Base-by-base conservation (phyloP, 2,329 filamentous ascomycete species). In the Paecilomyces niveus region DNA sequence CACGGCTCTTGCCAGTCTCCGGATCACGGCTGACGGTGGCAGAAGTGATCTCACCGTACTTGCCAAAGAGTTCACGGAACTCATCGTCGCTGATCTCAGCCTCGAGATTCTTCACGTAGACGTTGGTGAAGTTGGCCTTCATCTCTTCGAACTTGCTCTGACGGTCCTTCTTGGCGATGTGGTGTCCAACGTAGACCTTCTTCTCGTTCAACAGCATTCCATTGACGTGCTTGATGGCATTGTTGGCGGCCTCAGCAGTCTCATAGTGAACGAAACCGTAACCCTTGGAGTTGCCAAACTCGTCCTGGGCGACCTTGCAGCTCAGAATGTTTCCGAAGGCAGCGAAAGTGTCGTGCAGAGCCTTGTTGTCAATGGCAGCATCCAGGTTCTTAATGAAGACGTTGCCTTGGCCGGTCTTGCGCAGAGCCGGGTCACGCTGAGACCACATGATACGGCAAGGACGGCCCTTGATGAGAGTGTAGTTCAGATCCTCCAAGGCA, bases 371-470 rank as follows among this genome's bases (percentile, higher is more conserved):
- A 72, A 99, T 99, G 70, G 94, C 94, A 67, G 88, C 89, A 78
- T 99, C 94, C 66, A 99, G 84, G 83, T 99, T 99, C 89, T 99
- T 99, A 86, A 99, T 99, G 85, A 99, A 99, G 70, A 99, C 93
- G 75, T 99, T 99, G 77, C 94, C 94, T 81, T 97, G 92, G 67
- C 94, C 94, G 68, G 92, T 99, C 88, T 99, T 99, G 83, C 94
- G 94, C 70, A 99, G 88, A 76, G 93, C 93, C 66, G 94, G 94
- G 79, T 99, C 94, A 78, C 94, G 94, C 85, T 99, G 94, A 65
- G 94, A 99, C 94, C 94, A 99, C 94, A 99, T 99, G 82, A 99
- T 99, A 74, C 94, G 93, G 89, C 94, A 99, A 61, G 94, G 93
- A 74, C 90, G 92, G 71, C 92, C 92, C 86, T 97, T 97, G 83